Percentiles rank a stretch among this genome's conserved stretches.
These are phyloP conservation scores for Ophiostoma triangulosporum DNA, from an alignment of 2,329 filamentous ascomycete genomes.

Conservation along the genomic window DNA sequence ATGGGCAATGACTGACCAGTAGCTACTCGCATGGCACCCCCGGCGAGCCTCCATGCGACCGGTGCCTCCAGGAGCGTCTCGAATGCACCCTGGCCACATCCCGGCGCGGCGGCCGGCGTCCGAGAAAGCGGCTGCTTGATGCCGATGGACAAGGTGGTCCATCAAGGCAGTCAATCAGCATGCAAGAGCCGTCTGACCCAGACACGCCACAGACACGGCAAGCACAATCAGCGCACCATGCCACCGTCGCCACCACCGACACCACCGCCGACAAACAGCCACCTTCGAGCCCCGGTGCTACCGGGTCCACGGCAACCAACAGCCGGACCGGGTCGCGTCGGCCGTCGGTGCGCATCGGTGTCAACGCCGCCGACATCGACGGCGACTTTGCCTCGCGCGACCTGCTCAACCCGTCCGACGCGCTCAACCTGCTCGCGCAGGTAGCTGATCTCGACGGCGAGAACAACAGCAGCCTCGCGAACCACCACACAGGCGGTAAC, in stretches of 20 bases:
- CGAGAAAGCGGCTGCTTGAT: slow-evolving; percentile 8
- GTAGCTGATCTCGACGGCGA: slow-evolving; percentile 25
- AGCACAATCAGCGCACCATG: background rate
- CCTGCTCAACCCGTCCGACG: slow-evolving; percentile 28
- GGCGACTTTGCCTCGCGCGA: slow-evolving; percentile 28
- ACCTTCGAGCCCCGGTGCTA: background rate
- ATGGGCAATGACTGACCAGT: background rate
- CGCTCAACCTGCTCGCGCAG: slow-evolving; percentile 27
- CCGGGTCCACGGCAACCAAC: background rate
- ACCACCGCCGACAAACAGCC: background rate
- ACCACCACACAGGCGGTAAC: background rate
- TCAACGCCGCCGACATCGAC: slow-evolving; percentile 18
- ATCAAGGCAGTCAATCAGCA: background rate
- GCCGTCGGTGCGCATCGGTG: slow-evolving; percentile 1
- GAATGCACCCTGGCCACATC: slow-evolving; percentile 29
- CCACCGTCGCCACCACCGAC: background rate
- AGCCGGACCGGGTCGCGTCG: background rate
- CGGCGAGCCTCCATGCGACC: slow-evolving; percentile 21
- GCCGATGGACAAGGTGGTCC: background rate
- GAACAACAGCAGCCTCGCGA: background rate
- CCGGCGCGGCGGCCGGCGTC: slow-evolving; percentile 24
- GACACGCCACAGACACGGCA: background rate
- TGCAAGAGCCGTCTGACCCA: background rate
- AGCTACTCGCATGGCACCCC: slow-evolving; percentile 21
- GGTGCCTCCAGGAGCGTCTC: slow-evolving; percentile 24